Percentiles rank a stretch among this genome's conserved stretches.
Conservation (phyloP, 2,329 filamentous ascomycete genomes). For the Fusarium brachygibbosum region DNA sequence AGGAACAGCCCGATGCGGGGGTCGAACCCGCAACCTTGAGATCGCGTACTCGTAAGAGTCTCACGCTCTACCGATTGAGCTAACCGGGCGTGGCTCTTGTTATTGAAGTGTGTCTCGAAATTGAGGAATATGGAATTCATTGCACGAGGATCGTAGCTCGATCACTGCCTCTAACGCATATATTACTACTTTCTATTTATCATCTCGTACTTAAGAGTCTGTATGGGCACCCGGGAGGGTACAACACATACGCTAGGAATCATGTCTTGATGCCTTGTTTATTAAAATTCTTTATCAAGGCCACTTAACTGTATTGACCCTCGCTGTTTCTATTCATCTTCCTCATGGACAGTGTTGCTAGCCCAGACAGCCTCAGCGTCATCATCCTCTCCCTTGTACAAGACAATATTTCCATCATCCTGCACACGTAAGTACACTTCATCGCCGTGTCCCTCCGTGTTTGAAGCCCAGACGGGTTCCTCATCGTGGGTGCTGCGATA, state of each 20-base stretch:
- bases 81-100: constrained; percentile 46
- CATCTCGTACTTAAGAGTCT: no score
- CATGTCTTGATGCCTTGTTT: no score
- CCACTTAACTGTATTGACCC: not conserved
- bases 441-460: constrained; percentile 42
- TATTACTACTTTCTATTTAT: no score
- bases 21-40: constrained; percentile 70
- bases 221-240: no score
- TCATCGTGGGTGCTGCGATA: constrained; percentile 30
- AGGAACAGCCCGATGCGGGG: constrained; percentile 57
- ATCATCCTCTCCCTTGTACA: constrained; percentile 48
- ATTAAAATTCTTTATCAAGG: no score
- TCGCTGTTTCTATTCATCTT: not conserved
- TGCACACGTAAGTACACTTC: constrained; percentile 49
- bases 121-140: no score
- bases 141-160: no score
- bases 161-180: no score
- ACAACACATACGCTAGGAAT: no score
- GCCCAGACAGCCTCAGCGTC: constrained; percentile 50
- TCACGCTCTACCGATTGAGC: constrained; percentile 71
- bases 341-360: constrained; percentile 42
- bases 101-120: accelerated
- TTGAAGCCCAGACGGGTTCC: constrained; percentile 47
- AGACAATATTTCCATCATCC: constrained; percentile 53
- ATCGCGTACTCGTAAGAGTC: constrained; percentile 68